Percentiles rank a stretch among this genome's conserved stretches.
These are phyloP conservation scores for Hyphopichia khmerensis DNA, from an alignment of 1,139 yeast species.

Conservation along the genomic window DNA sequence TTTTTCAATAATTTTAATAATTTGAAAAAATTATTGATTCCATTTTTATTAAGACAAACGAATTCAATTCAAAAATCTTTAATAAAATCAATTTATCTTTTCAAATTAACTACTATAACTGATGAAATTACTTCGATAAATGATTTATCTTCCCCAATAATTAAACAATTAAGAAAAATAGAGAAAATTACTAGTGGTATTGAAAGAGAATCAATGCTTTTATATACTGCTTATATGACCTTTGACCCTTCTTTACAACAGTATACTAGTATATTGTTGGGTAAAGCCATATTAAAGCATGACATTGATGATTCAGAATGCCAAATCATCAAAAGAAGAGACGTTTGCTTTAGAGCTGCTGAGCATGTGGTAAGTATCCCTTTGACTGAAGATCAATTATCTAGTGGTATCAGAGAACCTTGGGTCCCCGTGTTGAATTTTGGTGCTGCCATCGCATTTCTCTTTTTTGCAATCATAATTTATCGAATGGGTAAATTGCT, in stretches of 20 bases:
- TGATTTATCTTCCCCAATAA: slow-evolving; percentile 20
- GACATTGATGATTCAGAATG: slow-evolving; percentile 32
- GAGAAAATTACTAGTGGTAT: slow-evolving; percentile 40
- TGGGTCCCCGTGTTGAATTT: slow-evolving; percentile 22
- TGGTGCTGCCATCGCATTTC: slow-evolving; percentile 18
- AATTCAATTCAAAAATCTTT: slow-evolving; percentile 24
- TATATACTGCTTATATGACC: slow-evolving; percentile 29
- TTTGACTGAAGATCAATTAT: slow-evolving; percentile 28
- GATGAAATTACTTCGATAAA: slow-evolving; percentile 22
- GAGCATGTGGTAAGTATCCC: slow-evolving; percentile 47
- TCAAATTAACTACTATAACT: slow-evolving; percentile 27
- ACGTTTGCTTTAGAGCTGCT: slow-evolving; percentile 43
- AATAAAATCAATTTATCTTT: slow-evolving; percentile 22
- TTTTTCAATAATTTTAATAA: slow-evolving; percentile 40
- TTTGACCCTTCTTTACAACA: slow-evolving; percentile 37
- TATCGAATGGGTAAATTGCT: slow-evolving; percentile 25
- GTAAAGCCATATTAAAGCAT: slow-evolving; percentile 42
- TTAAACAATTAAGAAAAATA: slow-evolving; percentile 32
- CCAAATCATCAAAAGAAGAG: slow-evolving; percentile 36
- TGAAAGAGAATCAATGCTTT: slow-evolving; percentile 31
- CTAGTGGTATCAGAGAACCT: slow-evolving; percentile 16
- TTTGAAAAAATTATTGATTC: slow-evolving; percentile 38
- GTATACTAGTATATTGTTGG: slow-evolving; percentile 39
- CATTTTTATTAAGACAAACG: slow-evolving; percentile 34
- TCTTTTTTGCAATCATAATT: slow-evolving; percentile 19